Base-by-base conservation (phyloP, 2,329 filamentous ascomycete species). In the Sarocladium oryzae region DNA sequence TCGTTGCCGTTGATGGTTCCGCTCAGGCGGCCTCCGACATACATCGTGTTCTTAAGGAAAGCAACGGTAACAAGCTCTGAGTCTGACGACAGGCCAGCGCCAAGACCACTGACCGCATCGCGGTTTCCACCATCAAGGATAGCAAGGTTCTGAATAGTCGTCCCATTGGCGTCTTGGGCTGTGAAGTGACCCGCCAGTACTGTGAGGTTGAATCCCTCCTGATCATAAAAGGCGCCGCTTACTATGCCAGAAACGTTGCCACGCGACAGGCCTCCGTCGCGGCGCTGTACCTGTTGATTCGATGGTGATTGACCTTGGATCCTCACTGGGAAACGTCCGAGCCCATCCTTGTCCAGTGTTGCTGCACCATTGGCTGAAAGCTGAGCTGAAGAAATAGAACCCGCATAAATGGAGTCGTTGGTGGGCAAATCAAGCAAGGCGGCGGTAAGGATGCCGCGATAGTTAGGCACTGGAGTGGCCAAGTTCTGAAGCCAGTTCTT, bases 401-500 rank as follows among this genome's bases (percentile, higher is more conserved):
- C 95, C 35, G 88, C 89, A 63, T 90, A 90, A 28, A 97, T 73
- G 15, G 84, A 79, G 18, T 77, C 77, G 46, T 75, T 76, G 45
- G 76, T 77, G 1, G 84, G 76, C 18, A 89, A 72, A 50, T 84
- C 75, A n/a, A 88, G 77, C 35, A 85, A 75, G 6, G 77, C 75
- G 1, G 88, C 79, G 16, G 84, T 86, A 41, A 99, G 75, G 52
- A 83, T 72, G 33, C 93, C 95, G 53, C 77, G 76, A 59, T 95
- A 79, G 6, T 79, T 75, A 51, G 88, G 82, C 28, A 83, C 76
- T 7, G 79, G 70, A 6, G 81, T 72, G 32, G 82, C 67, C 16
- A 96, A 70, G 58, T 95, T 93, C 62, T 89, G 82, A 15, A 99
- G 75, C 93, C 93, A 99, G 63, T 93, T 93, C 53, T 76, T 78